A percentile compares a stretch with the other conserved stretches of the same genome.
phyloP scores from a whole-genome alignment of 306 rosid genomes.

The Castanea sativa region DNA sequence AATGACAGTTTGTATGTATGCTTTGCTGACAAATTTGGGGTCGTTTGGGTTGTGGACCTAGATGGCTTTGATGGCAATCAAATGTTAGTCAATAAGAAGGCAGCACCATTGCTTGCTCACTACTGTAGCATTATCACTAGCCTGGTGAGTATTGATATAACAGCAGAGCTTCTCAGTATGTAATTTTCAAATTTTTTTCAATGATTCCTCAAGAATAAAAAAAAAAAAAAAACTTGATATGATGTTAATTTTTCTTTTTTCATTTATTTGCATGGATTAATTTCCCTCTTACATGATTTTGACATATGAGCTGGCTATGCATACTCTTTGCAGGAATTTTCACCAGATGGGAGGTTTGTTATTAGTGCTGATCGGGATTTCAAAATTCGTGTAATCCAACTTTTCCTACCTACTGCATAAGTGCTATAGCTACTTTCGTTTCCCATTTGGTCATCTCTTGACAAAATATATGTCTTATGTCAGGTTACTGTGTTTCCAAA shows the following conservation, averaged over 20 bases:
- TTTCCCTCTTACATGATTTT: slow-evolving; percentile 13
- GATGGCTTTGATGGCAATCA: slow-evolving; percentile 33
- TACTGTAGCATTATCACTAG: slow-evolving; percentile 94
- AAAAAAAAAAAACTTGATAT: background rate
- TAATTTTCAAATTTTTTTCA: background rate
- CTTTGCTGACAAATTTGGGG: slow-evolving; percentile 94
- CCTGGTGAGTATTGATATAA: slow-evolving; percentile 48
- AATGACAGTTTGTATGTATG: slow-evolving; percentile 65
- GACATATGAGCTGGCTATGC: background rate
- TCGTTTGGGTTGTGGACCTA: slow-evolving; percentile 80
- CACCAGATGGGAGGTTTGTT: slow-evolving; percentile 67
- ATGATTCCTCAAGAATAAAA: background rate
- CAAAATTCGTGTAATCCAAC: slow-evolving; percentile 75
- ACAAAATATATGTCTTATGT: slow-evolving; percentile 11
- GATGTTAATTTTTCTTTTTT: background rate
- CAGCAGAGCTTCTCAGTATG: background rate
- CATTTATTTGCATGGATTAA: background rate
- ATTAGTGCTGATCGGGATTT: slow-evolving; percentile 90
- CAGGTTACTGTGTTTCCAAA: slow-evolving; percentile 76
- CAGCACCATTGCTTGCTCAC: slow-evolving; percentile 69
- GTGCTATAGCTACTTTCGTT: slow-evolving; percentile 3
- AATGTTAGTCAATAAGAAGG: slow-evolving; percentile 42
- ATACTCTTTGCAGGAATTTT: slow-evolving; percentile 61
- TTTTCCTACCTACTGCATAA: background rate
- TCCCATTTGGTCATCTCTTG: background rate